A percentile compares a stretch with the other conserved stretches of the same genome.
These are phyloP conservation scores for Ogataea dorogensis DNA, from an alignment of 805 yeast species.

Conservation along the genomic window DNA sequence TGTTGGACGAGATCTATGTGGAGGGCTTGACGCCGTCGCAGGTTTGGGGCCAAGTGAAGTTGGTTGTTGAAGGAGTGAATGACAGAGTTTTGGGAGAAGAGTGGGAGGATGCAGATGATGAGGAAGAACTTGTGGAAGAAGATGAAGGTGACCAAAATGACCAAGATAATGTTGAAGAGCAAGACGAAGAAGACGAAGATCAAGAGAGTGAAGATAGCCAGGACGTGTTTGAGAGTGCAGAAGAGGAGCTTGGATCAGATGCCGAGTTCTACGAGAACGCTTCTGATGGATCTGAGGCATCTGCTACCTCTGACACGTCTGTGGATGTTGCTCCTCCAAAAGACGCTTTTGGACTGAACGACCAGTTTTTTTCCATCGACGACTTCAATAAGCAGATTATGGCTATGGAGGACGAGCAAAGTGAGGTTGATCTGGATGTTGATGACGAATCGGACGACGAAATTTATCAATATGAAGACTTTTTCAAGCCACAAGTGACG, in stretches of 20 bases:
- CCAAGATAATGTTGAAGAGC: slow-evolving; percentile 23
- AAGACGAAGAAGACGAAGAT: slow-evolving; percentile 27
- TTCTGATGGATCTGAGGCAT: slow-evolving; percentile 16
- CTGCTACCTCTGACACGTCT: slow-evolving; percentile 13
- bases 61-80: slow-evolving; percentile 76
- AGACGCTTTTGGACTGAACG: slow-evolving; percentile 70
- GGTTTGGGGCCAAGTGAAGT: slow-evolving; percentile 89
- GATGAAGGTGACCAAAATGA: slow-evolving; percentile 20
- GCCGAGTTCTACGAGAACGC: slow-evolving; percentile 22
- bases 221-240: slow-evolving; percentile 24
- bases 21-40: slow-evolving; percentile 90
- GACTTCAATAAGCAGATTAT: slow-evolving; percentile 44
- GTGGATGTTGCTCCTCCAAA: slow-evolving; percentile 32
- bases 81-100: slow-evolving; percentile 50
- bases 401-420: slow-evolving; percentile 46
- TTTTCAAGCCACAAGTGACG: slow-evolving; percentile 45
- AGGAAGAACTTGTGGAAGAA: slow-evolving; percentile 26
- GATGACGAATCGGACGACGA: slow-evolving; percentile 49
- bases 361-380: slow-evolving; percentile 80
- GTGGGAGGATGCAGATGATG: slow-evolving; percentile 20
- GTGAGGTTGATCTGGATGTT: slow-evolving; percentile 49
- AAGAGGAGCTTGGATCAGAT: slow-evolving; percentile 22
- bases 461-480: slow-evolving; percentile 62
- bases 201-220: slow-evolving; percentile 7
- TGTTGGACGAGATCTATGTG: slow-evolving; percentile 74